Conservation (phyloP, 2,329 filamentous ascomycete genomes). For the Clonostachys byssicola region DNA sequence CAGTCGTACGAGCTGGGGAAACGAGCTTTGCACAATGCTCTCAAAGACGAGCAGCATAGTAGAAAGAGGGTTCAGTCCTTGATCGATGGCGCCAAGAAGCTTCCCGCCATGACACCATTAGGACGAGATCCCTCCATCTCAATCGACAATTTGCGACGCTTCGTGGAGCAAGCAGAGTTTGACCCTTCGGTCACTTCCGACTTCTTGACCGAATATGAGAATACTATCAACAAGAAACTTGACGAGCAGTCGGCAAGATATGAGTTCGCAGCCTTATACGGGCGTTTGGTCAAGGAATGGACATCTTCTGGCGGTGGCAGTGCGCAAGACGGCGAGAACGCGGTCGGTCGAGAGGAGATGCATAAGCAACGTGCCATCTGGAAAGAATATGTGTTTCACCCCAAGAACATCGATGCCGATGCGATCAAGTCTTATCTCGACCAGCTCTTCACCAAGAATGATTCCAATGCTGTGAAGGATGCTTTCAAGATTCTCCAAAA, state of each 20-base stretch:
- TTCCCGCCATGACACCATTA: slow-evolving; percentile 20
- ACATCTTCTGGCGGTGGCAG: slow-evolving; percentile 20
- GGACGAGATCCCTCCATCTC: neutral
- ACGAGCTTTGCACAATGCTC: slow-evolving; percentile 26
- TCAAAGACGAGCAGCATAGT: slow-evolving; percentile 12
- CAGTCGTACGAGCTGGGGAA: slow-evolving; percentile 42
- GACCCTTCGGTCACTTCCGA: neutral
- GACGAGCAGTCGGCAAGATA: slow-evolving; percentile 42
- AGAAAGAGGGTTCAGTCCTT: slow-evolving; percentile 23
- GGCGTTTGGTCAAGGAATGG: slow-evolving; percentile 50
- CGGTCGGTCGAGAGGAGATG: slow-evolving; percentile 47
- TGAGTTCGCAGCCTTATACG: slow-evolving; percentile 52
- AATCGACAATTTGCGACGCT: neutral
- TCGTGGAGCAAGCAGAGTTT: neutral
- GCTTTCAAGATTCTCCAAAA: neutral
- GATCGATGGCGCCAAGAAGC: slow-evolving; percentile 25
- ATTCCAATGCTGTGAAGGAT: neutral
- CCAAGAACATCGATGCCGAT: slow-evolving; percentile 34
- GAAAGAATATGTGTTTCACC: slow-evolving; percentile 50
- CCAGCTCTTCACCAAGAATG: slow-evolving; percentile 33
- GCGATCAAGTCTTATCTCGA: slow-evolving; percentile 45
- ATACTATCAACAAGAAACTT: neutral
- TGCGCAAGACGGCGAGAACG: slow-evolving; percentile 26
- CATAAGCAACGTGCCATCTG: slow-evolving; percentile 46
- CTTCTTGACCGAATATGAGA: neutral